A percentile compares a stretch with the other conserved stretches of the same genome.
These are phyloP conservation scores for Croton setiger DNA, from an alignment of 441 rosid species.

Conservation along the genomic window DNA sequence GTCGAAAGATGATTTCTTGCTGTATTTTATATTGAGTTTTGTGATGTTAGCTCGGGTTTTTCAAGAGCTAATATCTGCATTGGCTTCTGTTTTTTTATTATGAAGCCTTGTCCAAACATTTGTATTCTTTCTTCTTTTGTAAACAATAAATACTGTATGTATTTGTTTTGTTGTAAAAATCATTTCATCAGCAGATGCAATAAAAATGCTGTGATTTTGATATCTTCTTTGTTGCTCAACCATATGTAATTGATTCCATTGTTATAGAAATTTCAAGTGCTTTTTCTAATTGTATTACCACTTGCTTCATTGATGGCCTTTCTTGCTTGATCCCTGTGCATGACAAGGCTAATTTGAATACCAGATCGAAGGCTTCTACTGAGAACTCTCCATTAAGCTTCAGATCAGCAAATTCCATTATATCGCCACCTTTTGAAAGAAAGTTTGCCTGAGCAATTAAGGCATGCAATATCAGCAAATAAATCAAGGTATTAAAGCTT, in stretches of 20 bases:
- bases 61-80: slow-evolving; percentile 37
- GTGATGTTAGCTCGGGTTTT: slow-evolving; percentile 36
- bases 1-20: slow-evolving; percentile 18
- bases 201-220: not conserved
- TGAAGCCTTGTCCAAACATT: slow-evolving; percentile 34
- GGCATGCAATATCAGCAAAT: not conserved
- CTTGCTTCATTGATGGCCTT: slow-evolving; percentile 62
- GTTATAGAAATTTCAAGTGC: slow-evolving; percentile 35
- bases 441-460: slow-evolving; percentile 38
- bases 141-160: slow-evolving; percentile 6
- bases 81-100: slow-evolving; percentile 33
- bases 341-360: slow-evolving; percentile 48
- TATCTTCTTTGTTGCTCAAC: slow-evolving; percentile 1
- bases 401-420: slow-evolving; percentile 46
- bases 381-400: slow-evolving; percentile 50
- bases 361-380: slow-evolving; percentile 40
- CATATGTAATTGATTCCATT: slow-evolving; percentile 5
- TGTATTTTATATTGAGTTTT: slow-evolving; percentile 11
- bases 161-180: not conserved
- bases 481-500: not conserved
- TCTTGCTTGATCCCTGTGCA: slow-evolving; percentile 49
- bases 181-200: slow-evolving; percentile 8
- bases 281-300: slow-evolving; percentile 33
- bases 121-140: slow-evolving; percentile 17
- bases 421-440: slow-evolving; percentile 37